Percentiles rank a stretch among this genome's conserved stretches.
These are phyloP conservation scores for Viola pubescens DNA, from an alignment of 441 rosid species.

Conservation along the genomic window DNA sequence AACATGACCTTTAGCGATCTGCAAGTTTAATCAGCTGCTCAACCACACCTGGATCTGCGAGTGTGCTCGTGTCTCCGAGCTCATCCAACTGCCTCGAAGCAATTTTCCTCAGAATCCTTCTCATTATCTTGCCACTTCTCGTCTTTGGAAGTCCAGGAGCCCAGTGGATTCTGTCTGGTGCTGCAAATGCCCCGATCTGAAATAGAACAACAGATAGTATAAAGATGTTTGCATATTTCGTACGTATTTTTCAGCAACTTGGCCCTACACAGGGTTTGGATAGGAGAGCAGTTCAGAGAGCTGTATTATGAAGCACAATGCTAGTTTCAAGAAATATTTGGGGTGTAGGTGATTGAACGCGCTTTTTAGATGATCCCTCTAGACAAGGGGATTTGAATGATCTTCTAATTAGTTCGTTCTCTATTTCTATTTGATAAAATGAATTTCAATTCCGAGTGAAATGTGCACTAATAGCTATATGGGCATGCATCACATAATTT, in stretches of 20 bases:
- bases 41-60: slow-evolving; percentile 80
- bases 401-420: no score
- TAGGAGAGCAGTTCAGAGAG: no score
- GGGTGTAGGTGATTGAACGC: no score
- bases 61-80: slow-evolving; percentile 91
- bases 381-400: no score
- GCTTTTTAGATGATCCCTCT: no score
- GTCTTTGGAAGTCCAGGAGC: slow-evolving; percentile 93
- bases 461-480: not conserved
- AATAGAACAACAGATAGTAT: not conserved
- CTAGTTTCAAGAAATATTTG: no score
- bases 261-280: not conserved
- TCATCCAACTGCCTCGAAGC: slow-evolving; percentile 80
- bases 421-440: not conserved
- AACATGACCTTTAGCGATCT: slow-evolving; percentile 31
- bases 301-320: no score
- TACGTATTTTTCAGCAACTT: not conserved
- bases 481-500: not conserved
- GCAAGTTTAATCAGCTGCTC: slow-evolving; percentile 66
- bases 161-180: slow-evolving; percentile 92
- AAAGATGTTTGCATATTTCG: not conserved
- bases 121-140: slow-evolving; percentile 93
- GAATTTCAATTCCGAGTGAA: not conserved
- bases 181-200: slow-evolving; percentile 96
- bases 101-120: slow-evolving; percentile 88